Conservation (phyloP, 495 filamentous ascomycete genomes). For the Neurospora terricola region DNA sequence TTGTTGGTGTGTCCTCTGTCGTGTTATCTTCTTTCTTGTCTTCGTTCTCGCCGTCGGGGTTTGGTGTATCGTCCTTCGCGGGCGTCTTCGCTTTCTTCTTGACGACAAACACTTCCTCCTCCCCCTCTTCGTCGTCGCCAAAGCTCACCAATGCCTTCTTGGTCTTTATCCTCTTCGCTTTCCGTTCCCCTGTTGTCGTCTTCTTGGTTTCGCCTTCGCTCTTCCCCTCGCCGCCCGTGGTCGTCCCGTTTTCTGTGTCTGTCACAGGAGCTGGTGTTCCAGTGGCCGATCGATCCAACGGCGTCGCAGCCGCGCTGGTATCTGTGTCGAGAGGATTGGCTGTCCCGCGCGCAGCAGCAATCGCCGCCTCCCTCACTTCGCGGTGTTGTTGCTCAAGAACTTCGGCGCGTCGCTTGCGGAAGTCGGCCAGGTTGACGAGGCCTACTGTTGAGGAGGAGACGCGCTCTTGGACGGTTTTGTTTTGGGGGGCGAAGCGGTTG, state of each 20-base stretch:
- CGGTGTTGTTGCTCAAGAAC: constrained; percentile 84
- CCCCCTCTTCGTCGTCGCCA: constrained; percentile 26
- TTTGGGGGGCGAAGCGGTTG: constrained; percentile 68
- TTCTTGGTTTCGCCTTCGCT: constrained; percentile 39
- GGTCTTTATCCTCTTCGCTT: constrained; percentile 4
- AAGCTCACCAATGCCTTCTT: constrained; percentile 34
- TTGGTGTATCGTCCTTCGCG: constrained; percentile 5
- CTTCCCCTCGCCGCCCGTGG: constrained; percentile 14
- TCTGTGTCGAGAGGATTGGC: not conserved
- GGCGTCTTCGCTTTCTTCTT: constrained; percentile 37
- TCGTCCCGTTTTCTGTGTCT: not conserved
- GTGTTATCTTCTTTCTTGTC: constrained; percentile 9
- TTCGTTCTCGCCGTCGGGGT: constrained; percentile 19
- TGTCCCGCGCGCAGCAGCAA: constrained; percentile 28
- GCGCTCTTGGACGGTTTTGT: constrained; percentile 76
- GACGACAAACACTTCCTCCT: constrained; percentile 18
- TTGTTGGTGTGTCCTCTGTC: constrained; percentile 36
- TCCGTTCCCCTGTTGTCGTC: constrained; percentile 6
- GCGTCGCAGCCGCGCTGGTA: constrained; percentile 18
- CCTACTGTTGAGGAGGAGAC: constrained; percentile 89
- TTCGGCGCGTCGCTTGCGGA: constrained; percentile 93
- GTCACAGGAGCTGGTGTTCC: constrained; percentile 20
- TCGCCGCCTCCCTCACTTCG: constrained; percentile 58
- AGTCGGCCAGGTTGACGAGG: constrained; percentile 84
- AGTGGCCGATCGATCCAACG: constrained; percentile 26